Percentiles rank a stretch among this genome's conserved stretches.
Conservation (phyloP, 2,329 filamentous ascomycete genomes). For the Emericellopsis atlantica region DNA sequence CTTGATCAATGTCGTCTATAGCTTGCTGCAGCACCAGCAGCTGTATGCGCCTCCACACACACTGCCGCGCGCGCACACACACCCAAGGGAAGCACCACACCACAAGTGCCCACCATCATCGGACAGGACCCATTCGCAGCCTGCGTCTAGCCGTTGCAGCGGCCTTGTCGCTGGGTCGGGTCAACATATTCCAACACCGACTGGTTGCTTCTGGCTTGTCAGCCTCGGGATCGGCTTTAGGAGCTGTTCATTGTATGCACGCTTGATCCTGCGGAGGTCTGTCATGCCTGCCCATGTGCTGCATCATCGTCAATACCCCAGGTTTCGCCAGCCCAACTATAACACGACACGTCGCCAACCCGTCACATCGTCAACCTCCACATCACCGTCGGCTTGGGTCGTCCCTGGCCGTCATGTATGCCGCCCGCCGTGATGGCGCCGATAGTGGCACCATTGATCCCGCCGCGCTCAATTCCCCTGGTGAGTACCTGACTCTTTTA, state of each 20-base stretch:
- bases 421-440: conserved; percentile 52
- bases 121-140: background rate
- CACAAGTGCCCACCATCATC: background rate
- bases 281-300: conserved; percentile 5
- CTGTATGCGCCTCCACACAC: background rate
- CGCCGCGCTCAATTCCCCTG: conserved; percentile 68
- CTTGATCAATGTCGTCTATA: no score
- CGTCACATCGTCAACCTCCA: conserved; percentile 16
- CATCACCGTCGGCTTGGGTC: conserved; percentile 10
- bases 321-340: conserved; percentile 37
- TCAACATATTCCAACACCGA: no score
- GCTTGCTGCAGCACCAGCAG: background rate
- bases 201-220: no score
- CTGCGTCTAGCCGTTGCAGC: background rate
- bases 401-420: conserved; percentile 21
- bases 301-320: conserved; percentile 14
- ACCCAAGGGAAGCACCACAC: background rate
- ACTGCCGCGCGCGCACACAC: background rate
- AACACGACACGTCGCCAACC: conserved; percentile 47
- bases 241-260: conserved; percentile 28
- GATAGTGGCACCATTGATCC: conserved; percentile 86
- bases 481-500: conserved; percentile 35
- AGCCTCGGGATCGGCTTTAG: background rate
- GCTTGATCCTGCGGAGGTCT: conserved; percentile 22
- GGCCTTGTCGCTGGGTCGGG: no score